Evolutionary conservation across 108 stramenopile genomes (phyloP).

Genomic region (Pseudonitzschia delicatissima): DNA sequence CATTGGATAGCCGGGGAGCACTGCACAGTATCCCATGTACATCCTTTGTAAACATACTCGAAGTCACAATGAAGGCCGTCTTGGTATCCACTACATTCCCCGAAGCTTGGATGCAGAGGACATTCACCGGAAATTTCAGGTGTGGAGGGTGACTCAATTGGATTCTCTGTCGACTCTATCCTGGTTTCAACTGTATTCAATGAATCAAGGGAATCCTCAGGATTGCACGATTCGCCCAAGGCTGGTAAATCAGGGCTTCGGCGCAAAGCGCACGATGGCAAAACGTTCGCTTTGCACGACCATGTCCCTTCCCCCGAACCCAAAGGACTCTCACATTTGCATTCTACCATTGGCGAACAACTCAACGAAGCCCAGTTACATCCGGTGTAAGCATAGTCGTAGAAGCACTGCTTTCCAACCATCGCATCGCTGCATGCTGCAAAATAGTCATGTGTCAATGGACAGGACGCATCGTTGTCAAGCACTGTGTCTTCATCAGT

Average conservation of each 20-base stretch:
- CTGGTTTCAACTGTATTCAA: neutral
- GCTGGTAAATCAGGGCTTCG: neutral
- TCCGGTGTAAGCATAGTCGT: slow-evolving; percentile 5
- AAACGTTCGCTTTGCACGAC: neutral
- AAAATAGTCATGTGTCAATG: too few species aligned
- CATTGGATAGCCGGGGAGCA: neutral
- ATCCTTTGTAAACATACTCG: slow-evolving; percentile 6
- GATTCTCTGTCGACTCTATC: too few species aligned
- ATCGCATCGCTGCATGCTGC: too few species aligned
- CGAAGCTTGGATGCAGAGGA: neutral
- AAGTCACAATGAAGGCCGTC: neutral
- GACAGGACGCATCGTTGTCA: too few species aligned
- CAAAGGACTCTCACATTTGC: neutral
- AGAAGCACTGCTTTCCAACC: neutral
- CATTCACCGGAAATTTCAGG: too few species aligned
- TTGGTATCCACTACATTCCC: neutral
- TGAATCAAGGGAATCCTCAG: neutral
- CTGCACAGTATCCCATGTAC: neutral
- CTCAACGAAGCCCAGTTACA: neutral
- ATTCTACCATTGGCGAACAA: neutral
- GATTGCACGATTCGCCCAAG: neutral
- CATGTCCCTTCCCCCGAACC: neutral
- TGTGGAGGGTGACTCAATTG: too few species aligned
- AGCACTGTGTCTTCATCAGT: too few species aligned
- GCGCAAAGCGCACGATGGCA: neutral